A percentile compares a stretch with the other conserved stretches of the same genome.
These are phyloP conservation scores for Pseudisothecium myosuroides DNA, from an alignment of 225 moss, liverwort and hornwort genomes.

Conservation along the genomic window DNA sequence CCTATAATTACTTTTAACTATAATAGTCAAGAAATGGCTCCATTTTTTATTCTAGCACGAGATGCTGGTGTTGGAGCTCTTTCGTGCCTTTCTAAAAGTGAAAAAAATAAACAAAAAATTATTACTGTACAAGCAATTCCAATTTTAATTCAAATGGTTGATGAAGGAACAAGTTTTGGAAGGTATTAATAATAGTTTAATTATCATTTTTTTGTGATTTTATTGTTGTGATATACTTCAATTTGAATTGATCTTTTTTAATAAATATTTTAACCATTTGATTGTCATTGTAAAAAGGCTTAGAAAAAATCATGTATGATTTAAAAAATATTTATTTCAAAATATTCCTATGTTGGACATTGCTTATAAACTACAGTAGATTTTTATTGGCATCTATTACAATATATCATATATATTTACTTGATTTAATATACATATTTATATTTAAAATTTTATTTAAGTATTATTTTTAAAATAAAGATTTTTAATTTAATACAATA, in stretches of 20 bases:
- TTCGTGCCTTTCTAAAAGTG: constrained; percentile 59
- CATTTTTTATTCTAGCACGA: constrained; percentile 47
- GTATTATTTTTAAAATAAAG: neutral
- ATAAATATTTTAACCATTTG: neutral
- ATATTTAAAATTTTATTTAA: neutral
- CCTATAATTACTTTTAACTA: neutral
- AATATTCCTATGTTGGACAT: neutral
- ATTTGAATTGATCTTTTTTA: too few species aligned
- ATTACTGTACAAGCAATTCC: constrained; percentile 36
- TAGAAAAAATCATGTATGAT: neutral
- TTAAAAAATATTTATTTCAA: neutral
- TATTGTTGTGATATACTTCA: rapidly evolving
- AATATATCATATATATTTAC: too few species aligned
- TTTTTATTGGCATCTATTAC: too few species aligned
- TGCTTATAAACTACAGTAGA: neutral
- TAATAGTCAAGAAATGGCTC: constrained; percentile 54
- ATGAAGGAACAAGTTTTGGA: constrained; percentile 67
- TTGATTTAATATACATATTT: neutral
- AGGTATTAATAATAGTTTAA: constrained; percentile 4
- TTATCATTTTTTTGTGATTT: neutral
- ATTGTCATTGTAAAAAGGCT: rapidly evolving
- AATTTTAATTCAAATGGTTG: constrained; percentile 33
- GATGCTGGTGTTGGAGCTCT: constrained; percentile 65
- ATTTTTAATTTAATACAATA: neutral
- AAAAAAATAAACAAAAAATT: constrained; percentile 52